Conservation (phyloP, 1,284 basidiomycete species). For the Flammula alnicola region DNA sequence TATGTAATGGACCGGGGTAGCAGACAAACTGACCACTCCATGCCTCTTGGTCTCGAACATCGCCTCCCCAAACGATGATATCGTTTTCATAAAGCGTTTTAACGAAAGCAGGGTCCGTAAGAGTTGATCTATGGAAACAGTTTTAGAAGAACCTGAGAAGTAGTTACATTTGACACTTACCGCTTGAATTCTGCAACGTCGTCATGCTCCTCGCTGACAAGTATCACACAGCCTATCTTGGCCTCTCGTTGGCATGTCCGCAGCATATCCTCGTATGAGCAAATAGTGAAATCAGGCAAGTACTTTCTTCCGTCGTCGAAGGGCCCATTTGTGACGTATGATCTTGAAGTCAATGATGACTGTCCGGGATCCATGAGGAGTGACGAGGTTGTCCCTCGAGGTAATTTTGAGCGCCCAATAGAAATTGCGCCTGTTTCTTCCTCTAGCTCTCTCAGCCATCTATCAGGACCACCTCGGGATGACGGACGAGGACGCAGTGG, state of each 20-base stretch:
- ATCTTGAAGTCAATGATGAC: slow-evolving; percentile 38
- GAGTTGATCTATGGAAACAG: slow-evolving; percentile 61
- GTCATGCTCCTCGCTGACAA: slow-evolving; percentile 93
- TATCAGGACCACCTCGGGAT: slow-evolving; percentile 58
- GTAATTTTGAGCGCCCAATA: slow-evolving; percentile 43
- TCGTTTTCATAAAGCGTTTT: slow-evolving; percentile 69
- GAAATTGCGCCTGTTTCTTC: slow-evolving; percentile 79
- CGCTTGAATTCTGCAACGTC: slow-evolving; percentile 87
- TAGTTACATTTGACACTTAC: too few relatives aligned
- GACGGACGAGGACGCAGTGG: slow-evolving; percentile 35
- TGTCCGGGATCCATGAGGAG: slow-evolving; percentile 39
- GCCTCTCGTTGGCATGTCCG: slow-evolving; percentile 71
- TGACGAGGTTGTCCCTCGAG: slow-evolving; percentile 28
- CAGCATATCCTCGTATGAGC: slow-evolving; percentile 85
- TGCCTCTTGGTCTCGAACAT: slow-evolving; percentile 77
- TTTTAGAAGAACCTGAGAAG: too few relatives aligned
- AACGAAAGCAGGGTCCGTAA: slow-evolving; percentile 76
- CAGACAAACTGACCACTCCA: slow-evolving; percentile 69
- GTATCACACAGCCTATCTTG: slow-evolving; percentile 78
- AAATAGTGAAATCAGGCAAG: slow-evolving; percentile 81
- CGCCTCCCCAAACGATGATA: slow-evolving; percentile 84
- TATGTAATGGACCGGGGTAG: slow-evolving; percentile 4
- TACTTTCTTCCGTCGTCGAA: slow-evolving; percentile 45
- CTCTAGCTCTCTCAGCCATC: slow-evolving; percentile 78
- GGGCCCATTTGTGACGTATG: slow-evolving; percentile 24